Conservation (phyloP, 2,329 filamentous ascomycete genomes). For the Aaosphaeria pasadenensis region DNA sequence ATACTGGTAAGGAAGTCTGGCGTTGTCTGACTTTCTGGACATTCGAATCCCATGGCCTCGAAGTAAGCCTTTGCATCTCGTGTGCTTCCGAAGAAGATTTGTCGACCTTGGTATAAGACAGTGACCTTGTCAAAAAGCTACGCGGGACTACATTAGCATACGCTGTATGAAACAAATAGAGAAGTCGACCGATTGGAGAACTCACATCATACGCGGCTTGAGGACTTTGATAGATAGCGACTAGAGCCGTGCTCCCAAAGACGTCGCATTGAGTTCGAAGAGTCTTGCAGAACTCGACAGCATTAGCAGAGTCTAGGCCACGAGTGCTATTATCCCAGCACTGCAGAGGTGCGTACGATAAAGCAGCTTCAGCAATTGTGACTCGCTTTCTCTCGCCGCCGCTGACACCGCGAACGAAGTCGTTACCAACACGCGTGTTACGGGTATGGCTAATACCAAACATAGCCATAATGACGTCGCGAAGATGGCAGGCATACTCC, state of each 20-base stretch:
- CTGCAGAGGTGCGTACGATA: constrained; percentile 29
- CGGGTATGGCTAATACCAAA: constrained; percentile 69
- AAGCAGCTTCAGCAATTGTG: constrained; percentile 58
- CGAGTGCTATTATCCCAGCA: constrained; percentile 40
- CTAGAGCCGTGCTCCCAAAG: constrained; percentile 45
- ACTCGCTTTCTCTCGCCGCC: constrained; percentile 75
- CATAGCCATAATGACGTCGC: constrained; percentile 67
- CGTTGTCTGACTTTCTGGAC: constrained; percentile 64
- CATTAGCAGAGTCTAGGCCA: constrained; percentile 39
- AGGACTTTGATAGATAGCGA: constrained; percentile 59
- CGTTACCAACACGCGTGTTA: constrained; percentile 69
- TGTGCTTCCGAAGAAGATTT: constrained; percentile 62
- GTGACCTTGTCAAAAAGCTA: constrained; percentile 62
- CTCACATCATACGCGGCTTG: constrained; percentile 61
- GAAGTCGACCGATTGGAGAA: neutral
- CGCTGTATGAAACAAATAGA: too few relatives aligned
- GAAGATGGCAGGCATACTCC: constrained; percentile 20
- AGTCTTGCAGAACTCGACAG: constrained; percentile 56
- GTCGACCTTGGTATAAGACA: constrained; percentile 69
- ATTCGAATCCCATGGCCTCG: constrained; percentile 63
- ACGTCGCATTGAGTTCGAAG: constrained; percentile 51
- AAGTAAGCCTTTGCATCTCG: constrained; percentile 65
- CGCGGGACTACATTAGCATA: constrained; percentile 33
- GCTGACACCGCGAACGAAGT: constrained; percentile 67
- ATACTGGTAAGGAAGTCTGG: constrained; percentile 73